Evolutionary conservation across 192 early-diverging fungal species (phyloP).

Genomic region (Coemansia sp.): DNA sequence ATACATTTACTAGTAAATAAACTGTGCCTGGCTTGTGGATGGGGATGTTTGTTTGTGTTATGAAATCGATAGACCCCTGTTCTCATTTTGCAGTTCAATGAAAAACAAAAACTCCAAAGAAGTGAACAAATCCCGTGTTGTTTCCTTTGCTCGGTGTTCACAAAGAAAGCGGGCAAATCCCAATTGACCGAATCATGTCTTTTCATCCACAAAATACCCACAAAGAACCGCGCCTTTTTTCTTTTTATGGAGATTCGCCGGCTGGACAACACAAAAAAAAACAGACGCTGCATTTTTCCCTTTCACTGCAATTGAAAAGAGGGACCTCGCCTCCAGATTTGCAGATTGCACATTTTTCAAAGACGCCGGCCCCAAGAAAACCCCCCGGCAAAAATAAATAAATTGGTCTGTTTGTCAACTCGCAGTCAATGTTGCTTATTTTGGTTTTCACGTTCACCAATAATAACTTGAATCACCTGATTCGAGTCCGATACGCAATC

Average conservation of each 20-base stretch:
- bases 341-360: not conserved
- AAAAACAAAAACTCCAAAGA: not conserved
- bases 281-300: slow-evolving; percentile 3
- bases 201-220: slow-evolving; percentile 5
- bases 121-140: not conserved
- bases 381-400: slow-evolving; percentile 9
- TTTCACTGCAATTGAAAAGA: not conserved
- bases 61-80: not conserved
- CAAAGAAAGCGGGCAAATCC: slow-evolving; percentile 3
- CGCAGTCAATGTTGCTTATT: not conserved
- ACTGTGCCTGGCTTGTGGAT: not conserved
- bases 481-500: slow-evolving; percentile 9
- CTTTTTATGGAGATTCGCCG: slow-evolving; percentile 3
- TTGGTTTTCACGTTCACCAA: slow-evolving; percentile 4
- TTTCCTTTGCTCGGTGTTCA: not conserved
- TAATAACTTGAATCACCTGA: not conserved
- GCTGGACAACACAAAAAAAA: not conserved
- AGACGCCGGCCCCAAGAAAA: not conserved
- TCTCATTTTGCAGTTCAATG: not conserved
- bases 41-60: not conserved
- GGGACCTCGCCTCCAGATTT: not conserved
- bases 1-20: not conserved
- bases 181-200: not conserved
- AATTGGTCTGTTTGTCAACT: no score
- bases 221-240: not conserved